Evolutionary conservation across 2,329 filamentous ascomycete genomes (phyloP).

Genomic region (Cercospora sp.): DNA sequence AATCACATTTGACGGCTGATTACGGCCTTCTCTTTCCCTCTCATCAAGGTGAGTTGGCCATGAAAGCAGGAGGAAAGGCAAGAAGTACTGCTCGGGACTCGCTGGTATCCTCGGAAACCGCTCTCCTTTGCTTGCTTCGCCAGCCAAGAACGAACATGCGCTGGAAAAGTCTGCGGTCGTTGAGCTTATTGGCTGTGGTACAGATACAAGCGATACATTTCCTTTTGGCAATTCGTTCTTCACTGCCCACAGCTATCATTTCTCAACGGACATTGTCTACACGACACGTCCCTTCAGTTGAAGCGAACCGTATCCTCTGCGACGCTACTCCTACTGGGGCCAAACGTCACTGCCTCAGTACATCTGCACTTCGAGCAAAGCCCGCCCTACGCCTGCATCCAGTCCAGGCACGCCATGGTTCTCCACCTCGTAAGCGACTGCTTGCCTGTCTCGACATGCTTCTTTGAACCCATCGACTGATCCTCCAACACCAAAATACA

Average conservation of each 20-base stretch:
- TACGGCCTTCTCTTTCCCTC: conserved; percentile 37
- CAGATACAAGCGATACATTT: conserved; percentile 67
- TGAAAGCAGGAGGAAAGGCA: conserved; percentile 39
- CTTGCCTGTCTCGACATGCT: conserved; percentile 44
- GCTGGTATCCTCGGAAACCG: conserved; percentile 43
- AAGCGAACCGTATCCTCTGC: not conserved
- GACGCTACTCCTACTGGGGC: not conserved
- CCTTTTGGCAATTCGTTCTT: not conserved
- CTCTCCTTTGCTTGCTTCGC: conserved; percentile 32
- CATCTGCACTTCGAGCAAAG: conserved; percentile 50
- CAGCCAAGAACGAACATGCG: conserved; percentile 34
- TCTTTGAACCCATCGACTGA: conserved; percentile 72
- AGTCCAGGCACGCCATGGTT: conserved; percentile 48
- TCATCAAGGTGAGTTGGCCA: conserved; percentile 27
- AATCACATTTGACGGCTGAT: conserved; percentile 23
- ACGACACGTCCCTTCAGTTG: not conserved
- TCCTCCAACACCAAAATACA: conserved; percentile 83
- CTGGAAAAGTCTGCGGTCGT: conserved; percentile 65
- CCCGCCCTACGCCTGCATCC: conserved; percentile 48
- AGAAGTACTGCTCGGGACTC: conserved; percentile 21
- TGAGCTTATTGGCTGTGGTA: conserved; percentile 60
- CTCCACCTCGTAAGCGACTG: conserved; percentile 51
- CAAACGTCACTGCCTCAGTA: conserved; percentile 23
- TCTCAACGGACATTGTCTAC: conserved; percentile 11
- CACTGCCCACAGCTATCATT: conserved; percentile 10